These are phyloP conservation scores for Trichoderma koningii DNA, from an alignment of 2,329 filamentous ascomycete genomes.

Conservation along the genomic window DNA sequence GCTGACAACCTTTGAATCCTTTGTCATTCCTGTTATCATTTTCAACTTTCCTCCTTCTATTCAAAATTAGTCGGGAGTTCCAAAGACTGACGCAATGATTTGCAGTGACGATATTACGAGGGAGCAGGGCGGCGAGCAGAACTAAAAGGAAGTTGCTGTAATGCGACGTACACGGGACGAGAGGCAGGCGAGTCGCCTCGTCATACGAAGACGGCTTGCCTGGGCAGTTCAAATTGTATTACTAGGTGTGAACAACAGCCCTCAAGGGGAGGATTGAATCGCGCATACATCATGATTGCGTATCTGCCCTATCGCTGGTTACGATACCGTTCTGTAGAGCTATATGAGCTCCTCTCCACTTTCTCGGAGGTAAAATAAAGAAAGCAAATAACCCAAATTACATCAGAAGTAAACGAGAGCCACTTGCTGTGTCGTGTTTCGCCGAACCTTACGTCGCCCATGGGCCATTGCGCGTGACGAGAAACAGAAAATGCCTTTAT, in stretches of 20 bases:
- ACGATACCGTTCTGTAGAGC: constrained; percentile 44
- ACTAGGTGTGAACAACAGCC: constrained; percentile 1
- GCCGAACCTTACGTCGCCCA: constrained; percentile 21
- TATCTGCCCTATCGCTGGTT: constrained; percentile 27
- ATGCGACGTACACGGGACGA: background rate
- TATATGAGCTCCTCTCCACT: constrained; percentile 33
- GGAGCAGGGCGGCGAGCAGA: constrained; percentile 68
- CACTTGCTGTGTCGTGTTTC: constrained; percentile 26
- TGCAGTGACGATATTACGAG: constrained; percentile 74
- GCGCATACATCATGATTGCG: constrained; percentile 15
- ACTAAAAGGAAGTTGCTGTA: constrained; percentile 44
- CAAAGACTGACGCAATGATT: constrained; percentile 17
- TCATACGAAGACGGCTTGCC: background rate
- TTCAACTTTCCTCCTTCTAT: too few species aligned
- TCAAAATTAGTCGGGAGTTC: background rate
- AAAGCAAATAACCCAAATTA: background rate
- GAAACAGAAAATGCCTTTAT: constrained; percentile 3
- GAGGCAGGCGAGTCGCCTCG: constrained; percentile 1
- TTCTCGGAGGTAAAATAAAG: background rate
- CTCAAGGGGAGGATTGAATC: background rate
- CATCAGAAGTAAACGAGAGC: constrained; percentile 11
- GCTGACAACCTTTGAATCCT: background rate
- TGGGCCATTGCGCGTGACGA: constrained; percentile 26
- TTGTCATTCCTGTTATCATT: too few species aligned
- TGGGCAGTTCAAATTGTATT: constrained; percentile 9